Conservation (phyloP, 2,329 filamentous ascomycete species). For the Talaromyces rugulosus region DNA sequence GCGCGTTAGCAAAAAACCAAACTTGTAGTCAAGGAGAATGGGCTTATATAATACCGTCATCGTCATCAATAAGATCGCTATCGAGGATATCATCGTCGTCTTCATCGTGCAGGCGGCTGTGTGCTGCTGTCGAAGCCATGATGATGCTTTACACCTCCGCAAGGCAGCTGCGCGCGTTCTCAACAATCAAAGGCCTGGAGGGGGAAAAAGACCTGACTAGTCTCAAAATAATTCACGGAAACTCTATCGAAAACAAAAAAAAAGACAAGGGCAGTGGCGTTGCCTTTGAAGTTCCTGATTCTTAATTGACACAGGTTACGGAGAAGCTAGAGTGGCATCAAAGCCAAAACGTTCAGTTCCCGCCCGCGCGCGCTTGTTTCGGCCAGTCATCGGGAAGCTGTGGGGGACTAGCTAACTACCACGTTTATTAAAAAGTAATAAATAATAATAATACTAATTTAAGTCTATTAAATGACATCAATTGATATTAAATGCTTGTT, state of each 20-base stretch:
- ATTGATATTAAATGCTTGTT: not conserved
- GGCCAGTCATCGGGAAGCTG: not conserved
- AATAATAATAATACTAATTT: not conserved
- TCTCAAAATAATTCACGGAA: not conserved
- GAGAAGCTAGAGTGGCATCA: constrained; percentile 41
- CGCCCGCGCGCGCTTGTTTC: constrained; percentile 19
- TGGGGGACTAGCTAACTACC: not conserved
- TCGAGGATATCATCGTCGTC: constrained; percentile 60
- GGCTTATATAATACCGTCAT: constrained; percentile 58
- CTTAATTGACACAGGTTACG: constrained; percentile 1
- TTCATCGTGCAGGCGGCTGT: constrained; percentile 49
- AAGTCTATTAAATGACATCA: not conserved
- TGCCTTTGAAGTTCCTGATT: not conserved
- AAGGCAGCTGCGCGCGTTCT: constrained; percentile 2
- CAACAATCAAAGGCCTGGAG: not conserved
- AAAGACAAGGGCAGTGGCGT: not conserved
- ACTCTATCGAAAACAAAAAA: not conserved
- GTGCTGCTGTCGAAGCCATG: constrained; percentile 10
- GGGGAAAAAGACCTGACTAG: not conserved
- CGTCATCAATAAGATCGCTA: constrained; percentile 72
- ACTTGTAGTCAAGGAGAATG: not conserved
- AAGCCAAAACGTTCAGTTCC: not conserved
- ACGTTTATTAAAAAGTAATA: not conserved
- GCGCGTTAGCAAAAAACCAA: constrained; percentile 1
- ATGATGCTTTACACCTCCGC: not conserved